Conservation (phyloP, 2,329 filamentous ascomycete species). For the Fusarium illudens region DNA sequence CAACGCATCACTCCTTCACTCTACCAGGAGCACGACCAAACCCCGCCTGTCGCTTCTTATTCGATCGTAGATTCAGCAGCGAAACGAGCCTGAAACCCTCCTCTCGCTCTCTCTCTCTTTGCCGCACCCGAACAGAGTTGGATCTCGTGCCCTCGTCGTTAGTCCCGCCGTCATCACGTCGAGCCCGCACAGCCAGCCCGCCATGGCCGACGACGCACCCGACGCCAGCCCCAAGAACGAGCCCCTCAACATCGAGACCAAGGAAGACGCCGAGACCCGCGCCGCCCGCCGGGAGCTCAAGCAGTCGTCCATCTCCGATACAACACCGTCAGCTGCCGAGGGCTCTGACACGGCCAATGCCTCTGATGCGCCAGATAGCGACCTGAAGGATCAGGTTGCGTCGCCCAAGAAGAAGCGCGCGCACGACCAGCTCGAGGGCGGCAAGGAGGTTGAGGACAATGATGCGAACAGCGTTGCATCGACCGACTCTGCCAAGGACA, state of each 20-base stretch:
- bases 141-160: constrained; percentile 4
- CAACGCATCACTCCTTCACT: constrained; percentile 15
- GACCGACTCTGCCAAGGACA: constrained; percentile 57
- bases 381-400: constrained; percentile 58
- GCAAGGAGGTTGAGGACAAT: constrained; percentile 53
- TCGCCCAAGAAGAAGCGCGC: constrained; percentile 74
- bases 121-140: not conserved
- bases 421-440: constrained; percentile 65
- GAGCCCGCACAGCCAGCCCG: constrained; percentile 32
- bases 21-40: not conserved
- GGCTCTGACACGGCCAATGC: constrained; percentile 40
- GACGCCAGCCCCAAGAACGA: constrained; percentile 53
- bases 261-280: constrained; percentile 70
- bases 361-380: constrained; percentile 47
- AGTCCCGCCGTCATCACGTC: constrained; percentile 28
- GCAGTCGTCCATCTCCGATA: constrained; percentile 69
- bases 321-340: constrained; percentile 38
- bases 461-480: constrained; percentile 54
- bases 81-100: not conserved
- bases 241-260: constrained; percentile 46
- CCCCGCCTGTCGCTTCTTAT: not conserved
- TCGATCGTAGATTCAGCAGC: not conserved
- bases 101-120: not conserved
- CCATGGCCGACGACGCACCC: constrained; percentile 57
- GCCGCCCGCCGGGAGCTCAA: constrained; percentile 71